phyloP scores from a whole-genome alignment of 2,329 filamentous ascomycete genomes.

The Verticillium klebahnii region DNA sequence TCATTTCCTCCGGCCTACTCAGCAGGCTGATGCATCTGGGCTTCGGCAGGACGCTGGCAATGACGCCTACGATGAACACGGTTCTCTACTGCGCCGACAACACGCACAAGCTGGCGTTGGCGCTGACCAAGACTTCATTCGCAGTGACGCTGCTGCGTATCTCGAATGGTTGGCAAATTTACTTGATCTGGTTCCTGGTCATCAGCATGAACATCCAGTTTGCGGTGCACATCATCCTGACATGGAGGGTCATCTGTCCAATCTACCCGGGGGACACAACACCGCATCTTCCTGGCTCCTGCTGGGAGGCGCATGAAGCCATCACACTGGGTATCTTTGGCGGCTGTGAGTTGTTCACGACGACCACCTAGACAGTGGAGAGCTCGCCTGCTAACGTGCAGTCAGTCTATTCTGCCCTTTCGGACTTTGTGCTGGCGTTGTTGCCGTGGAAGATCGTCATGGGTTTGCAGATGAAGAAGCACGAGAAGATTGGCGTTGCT shows the following conservation, averaged over 20 bases:
- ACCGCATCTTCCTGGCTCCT: background rate
- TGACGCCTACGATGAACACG: constrained; percentile 1
- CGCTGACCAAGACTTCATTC: constrained; percentile 9
- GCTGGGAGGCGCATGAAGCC: constrained; percentile 3
- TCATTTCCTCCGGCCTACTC: constrained; percentile 2
- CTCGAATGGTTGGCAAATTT: constrained; percentile 10
- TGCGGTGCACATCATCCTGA: constrained; percentile 17
- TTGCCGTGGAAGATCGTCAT: constrained; percentile 21
- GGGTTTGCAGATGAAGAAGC: constrained; percentile 24
- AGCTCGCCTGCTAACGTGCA: background rate
- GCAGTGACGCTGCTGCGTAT: constrained; percentile 15
- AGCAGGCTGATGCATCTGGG: constrained; percentile 8
- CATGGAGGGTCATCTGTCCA: constrained; percentile 12
- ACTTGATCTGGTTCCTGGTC: constrained; percentile 26
- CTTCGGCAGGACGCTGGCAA: constrained; percentile 4
- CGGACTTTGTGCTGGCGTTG: constrained; percentile 3
- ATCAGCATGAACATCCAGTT: constrained; percentile 24
- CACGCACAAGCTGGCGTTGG: constrained; percentile 18
- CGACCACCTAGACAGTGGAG: background rate
- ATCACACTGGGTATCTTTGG: constrained; percentile 4
- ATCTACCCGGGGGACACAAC: background rate
- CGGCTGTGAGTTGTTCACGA: background rate
- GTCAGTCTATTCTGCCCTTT: constrained; percentile 4
- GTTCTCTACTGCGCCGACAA: constrained; percentile 5
- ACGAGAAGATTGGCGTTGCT: constrained; percentile 26